A percentile compares a stretch with the other conserved stretches of the same genome.
These are phyloP conservation scores for Aurantiochytrium sp. DNA, from an alignment of 108 stramenopile species.

Conservation along the genomic window DNA sequence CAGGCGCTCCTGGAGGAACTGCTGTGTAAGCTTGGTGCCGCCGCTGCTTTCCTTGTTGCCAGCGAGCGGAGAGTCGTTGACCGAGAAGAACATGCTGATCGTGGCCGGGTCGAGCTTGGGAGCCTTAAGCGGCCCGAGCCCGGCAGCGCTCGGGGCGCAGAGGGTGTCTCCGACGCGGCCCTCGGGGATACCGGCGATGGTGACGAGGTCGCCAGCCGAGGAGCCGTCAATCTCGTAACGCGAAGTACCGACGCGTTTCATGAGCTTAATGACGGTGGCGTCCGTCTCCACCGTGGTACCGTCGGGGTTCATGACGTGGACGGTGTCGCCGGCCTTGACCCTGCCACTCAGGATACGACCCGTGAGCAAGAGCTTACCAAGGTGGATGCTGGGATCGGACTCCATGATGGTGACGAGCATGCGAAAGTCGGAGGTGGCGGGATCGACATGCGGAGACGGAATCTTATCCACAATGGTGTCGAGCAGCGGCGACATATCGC, in stretches of 20 bases:
- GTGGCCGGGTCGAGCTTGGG: conserved; percentile 97
- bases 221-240: conserved; percentile 80
- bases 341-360: background rate
- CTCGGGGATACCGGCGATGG: conserved; percentile 82
- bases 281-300: background rate
- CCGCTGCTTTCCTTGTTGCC: conserved; percentile 68
- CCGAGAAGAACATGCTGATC: conserved; percentile 95
- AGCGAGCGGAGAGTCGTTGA: conserved; percentile 97
- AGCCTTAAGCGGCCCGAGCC: conserved; percentile 78
- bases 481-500: conserved; percentile 85
- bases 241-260: conserved; percentile 11
- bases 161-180: conserved; percentile 94
- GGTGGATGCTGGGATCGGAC: conserved; percentile 54
- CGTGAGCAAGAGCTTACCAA: conserved; percentile 26
- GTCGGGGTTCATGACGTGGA: background rate
- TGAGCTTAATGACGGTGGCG: conserved; percentile 23
- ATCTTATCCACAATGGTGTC: conserved; percentile 73
- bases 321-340: conserved; percentile 22
- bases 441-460: conserved; percentile 66
- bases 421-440: conserved; percentile 49
- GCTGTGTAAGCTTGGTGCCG: conserved; percentile 87
- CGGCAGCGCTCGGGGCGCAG: conserved; percentile 47
- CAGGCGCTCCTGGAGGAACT: conserved; percentile 93
- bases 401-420: conserved; percentile 79
- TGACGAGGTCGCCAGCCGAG: conserved; percentile 92